Evolutionary conservation across 495 filamentous ascomycete species (phyloP), one percentile per base, ranked within the genome.

Genomic region (Penicillium paxilli): DNA sequence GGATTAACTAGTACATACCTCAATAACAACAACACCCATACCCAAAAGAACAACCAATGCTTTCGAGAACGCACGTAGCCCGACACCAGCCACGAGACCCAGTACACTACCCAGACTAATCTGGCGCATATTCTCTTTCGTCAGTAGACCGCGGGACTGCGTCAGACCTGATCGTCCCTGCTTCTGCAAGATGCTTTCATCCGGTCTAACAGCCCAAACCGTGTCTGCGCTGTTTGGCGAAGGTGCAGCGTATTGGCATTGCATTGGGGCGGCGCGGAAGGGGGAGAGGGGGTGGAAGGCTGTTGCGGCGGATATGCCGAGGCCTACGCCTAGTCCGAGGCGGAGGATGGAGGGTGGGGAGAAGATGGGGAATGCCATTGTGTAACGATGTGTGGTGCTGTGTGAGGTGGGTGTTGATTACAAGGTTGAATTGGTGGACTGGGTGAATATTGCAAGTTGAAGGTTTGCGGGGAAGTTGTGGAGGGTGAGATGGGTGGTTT

Each of bases 11-110:
- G 28, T 38, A 75, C 76, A 46, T 70, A 92, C 89, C 80, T 92
- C 87, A 51, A 88, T 67, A 19, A 84, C 66, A 21, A 92, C 80
- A 52, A 93, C 77, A 5, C 84, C 73, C 49, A 94, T 70, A 0
- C 91, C 89, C 10, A 92, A 64, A 26, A 96, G 62, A 28, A 92
- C 65, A 7, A 89, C 87, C 59, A 96, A 66, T 4, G 83, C 85
- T 62, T 80, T 82, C 40, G 88, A 92, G 68, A 96, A 93, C 35
- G 87, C 79, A 59, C 83, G 80, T 49, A 96, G 77, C 5, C 87
- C 77, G 17, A 93, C 64, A 3, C 91, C 91, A 0, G 79, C 81
- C 32, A 87, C 64, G 46, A 96, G 75, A 4, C 90, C 88, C 26
- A 86, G 58, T 12, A 91, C 73, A 60, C 86, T 87, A 1, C 89